These are phyloP conservation scores for Fragilaria radians DNA, from an alignment of 108 stramenopile species.

Conservation along the genomic window DNA sequence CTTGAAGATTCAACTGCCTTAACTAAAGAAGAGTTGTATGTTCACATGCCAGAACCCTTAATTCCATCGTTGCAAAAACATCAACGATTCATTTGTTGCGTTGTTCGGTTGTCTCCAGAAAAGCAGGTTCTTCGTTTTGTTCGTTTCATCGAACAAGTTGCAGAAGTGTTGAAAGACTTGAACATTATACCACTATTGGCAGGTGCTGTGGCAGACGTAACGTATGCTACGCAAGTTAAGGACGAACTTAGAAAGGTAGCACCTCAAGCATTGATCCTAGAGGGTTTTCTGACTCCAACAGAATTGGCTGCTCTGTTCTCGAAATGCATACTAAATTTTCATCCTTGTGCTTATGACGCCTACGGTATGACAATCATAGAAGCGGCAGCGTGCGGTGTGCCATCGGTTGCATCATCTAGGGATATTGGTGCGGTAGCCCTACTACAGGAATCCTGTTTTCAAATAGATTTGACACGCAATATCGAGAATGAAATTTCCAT, in stretches of 20 bases:
- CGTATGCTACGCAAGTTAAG: conserved; percentile 27
- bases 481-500: conserved; percentile 1
- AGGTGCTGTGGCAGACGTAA: conserved; percentile 32
- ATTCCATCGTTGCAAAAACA: neutral
- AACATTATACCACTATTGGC: conserved; percentile 28
- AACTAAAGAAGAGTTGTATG: neutral
- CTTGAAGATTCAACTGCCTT: conserved; percentile 20
- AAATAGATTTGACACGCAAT: conserved; percentile 12
- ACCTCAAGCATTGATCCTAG: conserved; percentile 9
- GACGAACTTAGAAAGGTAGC: conserved; percentile 8
- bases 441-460: conserved; percentile 21
- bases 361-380: conserved; percentile 60
- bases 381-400: conserved; percentile 44
- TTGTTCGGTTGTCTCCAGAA: conserved; percentile 40
- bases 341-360: conserved; percentile 51
- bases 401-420: conserved; percentile 26
- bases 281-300: conserved; percentile 31
- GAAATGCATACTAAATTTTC: conserved; percentile 36
- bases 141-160: conserved; percentile 17
- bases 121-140: conserved; percentile 34
- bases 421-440: conserved; percentile 23
- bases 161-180: conserved; percentile 13
- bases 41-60: neutral
- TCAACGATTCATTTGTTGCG: conserved; percentile 29
- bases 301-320: conserved; percentile 31